phyloP scores from a whole-genome alignment of 441 rosid species.

The Populus hybrid region DNA sequence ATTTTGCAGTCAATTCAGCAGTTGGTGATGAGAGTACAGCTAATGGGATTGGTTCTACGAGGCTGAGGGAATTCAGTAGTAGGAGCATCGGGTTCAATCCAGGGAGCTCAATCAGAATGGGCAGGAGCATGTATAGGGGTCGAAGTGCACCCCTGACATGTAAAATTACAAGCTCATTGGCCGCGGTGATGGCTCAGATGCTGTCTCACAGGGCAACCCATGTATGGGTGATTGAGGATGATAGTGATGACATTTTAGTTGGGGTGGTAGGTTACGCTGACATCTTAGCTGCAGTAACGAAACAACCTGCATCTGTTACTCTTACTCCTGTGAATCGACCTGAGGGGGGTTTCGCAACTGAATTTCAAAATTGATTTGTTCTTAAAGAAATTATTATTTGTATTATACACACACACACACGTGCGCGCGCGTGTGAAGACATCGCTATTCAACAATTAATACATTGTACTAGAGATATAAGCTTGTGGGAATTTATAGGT shows the following conservation, averaged over 20 bases:
- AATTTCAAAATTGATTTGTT: constrained; percentile 45
- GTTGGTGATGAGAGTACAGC: constrained; percentile 26
- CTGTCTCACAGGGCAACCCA: constrained; percentile 93
- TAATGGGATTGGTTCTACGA: constrained; percentile 30
- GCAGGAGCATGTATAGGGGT: constrained; percentile 92
- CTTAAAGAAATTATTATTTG: no score
- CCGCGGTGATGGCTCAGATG: constrained; percentile 99
- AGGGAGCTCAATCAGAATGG: constrained; percentile 47
- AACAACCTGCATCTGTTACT: constrained; percentile 42
- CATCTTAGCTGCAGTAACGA: constrained; percentile 74
- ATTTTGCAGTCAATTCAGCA: constrained; percentile 41
- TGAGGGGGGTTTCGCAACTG: constrained; percentile 31
- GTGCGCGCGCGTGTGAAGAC: not conserved
- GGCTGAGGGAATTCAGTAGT: constrained; percentile 70
- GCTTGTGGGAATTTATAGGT: no score
- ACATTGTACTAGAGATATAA: constrained; percentile 13
- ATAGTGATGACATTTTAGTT: constrained; percentile 69
- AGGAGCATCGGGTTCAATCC: constrained; percentile 82
- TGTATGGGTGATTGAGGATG: constrained; percentile 90
- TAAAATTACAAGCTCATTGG: constrained; percentile 72
- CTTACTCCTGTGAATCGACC: constrained; percentile 33
- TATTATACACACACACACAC: no score
- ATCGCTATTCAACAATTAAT: not conserved
- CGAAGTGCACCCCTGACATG: constrained; percentile 91
- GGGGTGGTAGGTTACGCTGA: constrained; percentile 88